Conservation (phyloP, 176 grass and related monocot species). For the Neostapfia colusana region DNA sequence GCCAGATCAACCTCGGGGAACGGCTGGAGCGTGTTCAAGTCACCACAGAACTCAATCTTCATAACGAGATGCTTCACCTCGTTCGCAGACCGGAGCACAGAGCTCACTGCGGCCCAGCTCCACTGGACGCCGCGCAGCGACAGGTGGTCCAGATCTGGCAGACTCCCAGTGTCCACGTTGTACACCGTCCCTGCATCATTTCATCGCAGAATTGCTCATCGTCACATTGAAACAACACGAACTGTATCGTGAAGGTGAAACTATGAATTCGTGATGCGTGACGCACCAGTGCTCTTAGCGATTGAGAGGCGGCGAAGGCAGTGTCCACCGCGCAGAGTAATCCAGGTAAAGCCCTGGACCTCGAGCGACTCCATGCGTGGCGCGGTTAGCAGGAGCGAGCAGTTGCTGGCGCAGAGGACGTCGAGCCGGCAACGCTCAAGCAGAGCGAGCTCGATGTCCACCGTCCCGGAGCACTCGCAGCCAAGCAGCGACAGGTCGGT, state of each 20-base stretch:
- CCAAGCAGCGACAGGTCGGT: conserved; percentile 77
- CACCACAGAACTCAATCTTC: conserved; percentile 96
- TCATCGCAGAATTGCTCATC: neutral
- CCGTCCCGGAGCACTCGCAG: conserved; percentile 61
- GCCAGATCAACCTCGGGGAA: conserved; percentile 89
- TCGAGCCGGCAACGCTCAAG: conserved; percentile 83
- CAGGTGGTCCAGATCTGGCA: conserved; percentile 64
- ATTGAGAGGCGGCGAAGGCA: conserved; percentile 64
- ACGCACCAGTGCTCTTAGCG: conserved; percentile 71
- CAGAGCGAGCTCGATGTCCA: conserved; percentile 52
- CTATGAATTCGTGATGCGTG: neutral
- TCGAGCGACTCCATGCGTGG: conserved; percentile 65
- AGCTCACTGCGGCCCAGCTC: conserved; percentile 75
- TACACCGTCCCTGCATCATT: conserved; percentile 64
- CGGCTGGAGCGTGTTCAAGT: conserved; percentile 70
- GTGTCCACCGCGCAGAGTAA: conserved; percentile 58
- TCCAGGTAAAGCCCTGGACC: conserved; percentile 87
- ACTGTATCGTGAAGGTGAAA: neutral
- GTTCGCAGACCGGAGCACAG: conserved; percentile 61
- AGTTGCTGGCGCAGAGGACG: conserved; percentile 62
- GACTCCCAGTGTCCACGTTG: conserved; percentile 71
- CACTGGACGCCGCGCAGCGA: conserved; percentile 85
- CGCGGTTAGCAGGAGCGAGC: conserved; percentile 50
- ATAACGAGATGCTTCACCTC: conserved; percentile 82
- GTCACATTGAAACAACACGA: neutral